phyloP scores from a whole-genome alignment of 306 rosid genomes.

The Lupinus albus region DNA sequence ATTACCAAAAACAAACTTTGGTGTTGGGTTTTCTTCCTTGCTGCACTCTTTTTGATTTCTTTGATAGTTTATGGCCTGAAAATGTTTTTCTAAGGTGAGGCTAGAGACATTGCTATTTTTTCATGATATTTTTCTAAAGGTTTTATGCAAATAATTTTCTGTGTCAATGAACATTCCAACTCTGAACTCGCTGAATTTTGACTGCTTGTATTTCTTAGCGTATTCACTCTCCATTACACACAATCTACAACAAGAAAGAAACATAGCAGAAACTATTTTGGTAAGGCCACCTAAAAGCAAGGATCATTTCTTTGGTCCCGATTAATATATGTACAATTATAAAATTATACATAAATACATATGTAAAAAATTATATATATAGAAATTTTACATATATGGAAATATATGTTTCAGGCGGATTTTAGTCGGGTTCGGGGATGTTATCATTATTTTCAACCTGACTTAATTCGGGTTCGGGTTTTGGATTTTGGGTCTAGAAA shows the following conservation, averaged over 20 bases:
- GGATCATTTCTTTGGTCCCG: slow-evolving; percentile 37
- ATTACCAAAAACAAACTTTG: slow-evolving; percentile 54
- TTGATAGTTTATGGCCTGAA: slow-evolving; percentile 61
- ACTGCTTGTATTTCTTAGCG: slow-evolving; percentile 16
- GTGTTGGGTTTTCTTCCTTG: slow-evolving; percentile 52
- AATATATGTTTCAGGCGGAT: too few species aligned
- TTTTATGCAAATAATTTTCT: slow-evolving; percentile 31
- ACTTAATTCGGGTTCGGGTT: too few species aligned
- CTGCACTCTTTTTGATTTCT: slow-evolving; percentile 53
- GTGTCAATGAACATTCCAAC: slow-evolving; percentile 13
- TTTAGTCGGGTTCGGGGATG: too few species aligned
- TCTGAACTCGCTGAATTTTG: slow-evolving; percentile 21
- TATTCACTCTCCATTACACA: slow-evolving; percentile 35
- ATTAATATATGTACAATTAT: too few species aligned
- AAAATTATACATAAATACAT: too few species aligned
- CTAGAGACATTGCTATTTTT: slow-evolving; percentile 24
- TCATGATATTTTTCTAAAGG: slow-evolving; percentile 24
- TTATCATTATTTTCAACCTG: too few species aligned
- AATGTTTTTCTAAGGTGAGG: slow-evolving; percentile 63
- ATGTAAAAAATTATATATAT: too few species aligned
- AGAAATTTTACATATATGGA: too few species aligned
- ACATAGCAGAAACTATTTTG: slow-evolving; percentile 33
- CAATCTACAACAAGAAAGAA: slow-evolving; percentile 37
- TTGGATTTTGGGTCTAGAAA: too few species aligned
- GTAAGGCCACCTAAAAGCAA: slow-evolving; percentile 55